These are phyloP conservation scores for Botryosphaeria dothidea DNA, from an alignment of 2,329 filamentous ascomycete genomes.

Conservation along the genomic window DNA sequence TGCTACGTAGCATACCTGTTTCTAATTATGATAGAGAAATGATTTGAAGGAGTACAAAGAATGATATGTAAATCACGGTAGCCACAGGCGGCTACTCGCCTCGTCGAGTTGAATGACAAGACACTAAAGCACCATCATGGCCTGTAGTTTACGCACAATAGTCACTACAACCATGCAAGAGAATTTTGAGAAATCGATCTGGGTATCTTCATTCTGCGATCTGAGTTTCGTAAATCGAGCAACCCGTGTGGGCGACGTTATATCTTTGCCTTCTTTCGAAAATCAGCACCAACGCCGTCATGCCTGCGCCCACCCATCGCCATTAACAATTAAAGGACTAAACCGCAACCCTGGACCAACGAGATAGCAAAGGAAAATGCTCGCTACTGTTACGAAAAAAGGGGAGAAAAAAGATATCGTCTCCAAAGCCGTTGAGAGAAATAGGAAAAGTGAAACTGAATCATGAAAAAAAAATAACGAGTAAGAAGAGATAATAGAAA, in stretches of 20 bases:
- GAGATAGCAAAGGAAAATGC: neutral
- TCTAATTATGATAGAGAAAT: too few relatives aligned
- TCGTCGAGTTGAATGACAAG: too few relatives aligned
- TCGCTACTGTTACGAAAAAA: neutral
- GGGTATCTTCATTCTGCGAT: conserved; percentile 1
- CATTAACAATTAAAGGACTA: neutral
- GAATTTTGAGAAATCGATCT: neutral
- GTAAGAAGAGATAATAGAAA: neutral
- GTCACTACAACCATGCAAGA: conserved; percentile 3
- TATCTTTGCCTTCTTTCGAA: conserved; percentile 9
- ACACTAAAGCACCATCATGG: too few relatives aligned
- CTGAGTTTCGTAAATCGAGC: neutral
- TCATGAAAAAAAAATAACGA: neutral
- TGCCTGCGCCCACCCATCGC: neutral
- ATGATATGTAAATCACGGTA: too few relatives aligned
- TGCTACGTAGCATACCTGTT: too few relatives aligned
- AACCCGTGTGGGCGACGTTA: conserved; percentile 13
- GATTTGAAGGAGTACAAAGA: too few relatives aligned
- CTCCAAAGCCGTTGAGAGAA: neutral
- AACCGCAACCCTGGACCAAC: neutral
- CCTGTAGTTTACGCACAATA: too few relatives aligned
- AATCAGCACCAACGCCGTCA: neutral
- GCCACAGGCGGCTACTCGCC: too few relatives aligned
- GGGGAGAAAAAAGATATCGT: neutral
- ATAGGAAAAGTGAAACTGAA: neutral